Conservation (phyloP, 2,329 filamentous ascomycete genomes). For the Aspergillus sp. region DNA sequence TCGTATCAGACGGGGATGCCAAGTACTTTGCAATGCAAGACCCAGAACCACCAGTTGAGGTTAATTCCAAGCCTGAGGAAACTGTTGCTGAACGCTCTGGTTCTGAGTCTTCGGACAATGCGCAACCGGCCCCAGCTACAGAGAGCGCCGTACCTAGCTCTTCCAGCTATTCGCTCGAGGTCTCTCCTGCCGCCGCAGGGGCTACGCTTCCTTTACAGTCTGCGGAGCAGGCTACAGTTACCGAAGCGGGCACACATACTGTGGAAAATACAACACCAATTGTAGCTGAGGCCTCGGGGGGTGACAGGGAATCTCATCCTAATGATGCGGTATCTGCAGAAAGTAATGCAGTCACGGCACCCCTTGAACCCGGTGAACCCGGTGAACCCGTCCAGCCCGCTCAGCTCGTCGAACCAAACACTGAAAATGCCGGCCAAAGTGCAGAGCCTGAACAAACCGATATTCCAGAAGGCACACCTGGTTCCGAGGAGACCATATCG, state of each 20-base stretch:
- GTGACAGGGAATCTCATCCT: neutral
- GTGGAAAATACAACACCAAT: neutral
- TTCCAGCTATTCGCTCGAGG: constrained; percentile 20
- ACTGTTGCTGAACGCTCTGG: constrained; percentile 28
- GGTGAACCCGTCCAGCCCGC: too few species aligned
- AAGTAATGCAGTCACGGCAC: neutral
- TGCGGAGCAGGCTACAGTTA: neutral
- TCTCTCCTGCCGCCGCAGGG: neutral
- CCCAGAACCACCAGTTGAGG: constrained; percentile 22
- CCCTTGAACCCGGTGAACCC: too few species aligned
- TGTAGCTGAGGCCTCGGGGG: neutral
- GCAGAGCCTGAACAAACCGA: neutral
- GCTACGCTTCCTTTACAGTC: neutral
- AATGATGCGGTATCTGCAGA: neutral
- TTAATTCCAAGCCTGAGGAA: constrained; percentile 32
- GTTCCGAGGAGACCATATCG: neutral
- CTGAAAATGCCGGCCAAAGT: neutral
- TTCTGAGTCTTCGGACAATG: constrained; percentile 25
- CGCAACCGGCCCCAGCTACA: constrained; percentile 16
- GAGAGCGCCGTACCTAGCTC: constrained; percentile 29
- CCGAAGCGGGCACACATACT: neutral
- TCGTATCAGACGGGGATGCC: constrained; percentile 38
- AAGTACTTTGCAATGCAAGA: constrained; percentile 39
- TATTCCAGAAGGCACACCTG: neutral
- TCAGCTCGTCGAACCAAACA: neutral